Evolutionary conservation across 1,284 basidiomycete genomes (phyloP), one percentile per base, ranked within the genome.

Genomic region (Malassezia nana): DNA sequence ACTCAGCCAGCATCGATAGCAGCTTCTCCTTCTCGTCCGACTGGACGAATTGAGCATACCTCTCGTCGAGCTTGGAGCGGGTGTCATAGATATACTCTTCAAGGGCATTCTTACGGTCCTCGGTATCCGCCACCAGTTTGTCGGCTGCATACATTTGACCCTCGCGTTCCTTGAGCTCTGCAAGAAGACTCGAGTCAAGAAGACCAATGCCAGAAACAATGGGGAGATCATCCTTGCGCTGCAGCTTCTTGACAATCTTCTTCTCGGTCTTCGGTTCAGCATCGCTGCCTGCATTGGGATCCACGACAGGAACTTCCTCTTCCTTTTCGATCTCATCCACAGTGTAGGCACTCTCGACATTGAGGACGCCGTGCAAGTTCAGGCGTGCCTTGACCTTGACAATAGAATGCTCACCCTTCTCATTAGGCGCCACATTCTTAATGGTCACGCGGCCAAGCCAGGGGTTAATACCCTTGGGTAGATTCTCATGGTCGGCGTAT

Each of bases 1-100:
- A 57, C 13, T 62, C 64, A 47, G 60, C 63, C 26, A 73, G 62
- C 29, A 61, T 61, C n/a, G 52, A 48, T 5, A 72, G 60, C 51
- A 66, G 63, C 57, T 64, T 59, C 24, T 70, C 66, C 66, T 73
- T 73, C 57, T 73, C 70, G n/a, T 66, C 52, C 20, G 67, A 26
- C 29, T 67, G 65, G 35, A 69, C 64, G 35, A 65, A 73, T 10
- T 58, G 49, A 41, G 62, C 59, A 62, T 58, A 64, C n/a, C 67
- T 62, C 49, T 70, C 69, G 55, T 72, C 69, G 47, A 73, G 63
- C 61, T 69, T 70, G 53, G 56, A 59, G 47, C 70, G 70, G 57
- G 67, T 66, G 61, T 73, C 70, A 62, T 73, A 73, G 52, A 73
- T 69, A 63, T 64, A 70, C 60, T 73, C 70, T 55, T 73, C 70